Base-by-base conservation (phyloP, 1,284 basidiomycete genomes). In the Cutaneotrichosporon daszewskae region DNA sequence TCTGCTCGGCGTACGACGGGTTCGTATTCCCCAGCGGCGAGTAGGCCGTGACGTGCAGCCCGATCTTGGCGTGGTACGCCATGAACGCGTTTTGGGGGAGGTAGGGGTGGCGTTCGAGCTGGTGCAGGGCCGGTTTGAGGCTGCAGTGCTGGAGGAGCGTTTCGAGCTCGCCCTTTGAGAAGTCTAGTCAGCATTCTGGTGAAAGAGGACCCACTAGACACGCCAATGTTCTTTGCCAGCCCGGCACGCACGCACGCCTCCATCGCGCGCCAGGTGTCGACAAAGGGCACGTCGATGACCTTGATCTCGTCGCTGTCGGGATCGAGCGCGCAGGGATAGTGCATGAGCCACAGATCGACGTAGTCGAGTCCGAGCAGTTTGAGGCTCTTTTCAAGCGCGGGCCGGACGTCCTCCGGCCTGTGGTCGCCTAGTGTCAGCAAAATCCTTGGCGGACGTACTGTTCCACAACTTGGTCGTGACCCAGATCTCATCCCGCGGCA, bases 11-110 rank as follows among this genome's bases (percentile, higher is more conserved):
- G 37, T 43, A 57, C 2, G 54, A 53, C 2, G 54, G 51, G 41
- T 53, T 53, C 17, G 54, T 56, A 29, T 86, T 84, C 13, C 87
- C 88, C 2, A 90, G 77, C 6, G 87, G 86, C 48, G 81, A 83
- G 74, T 89, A 91, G 0, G 87, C 85, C 8, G 85, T 85, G 44
- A 88, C 68, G 52, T 85, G 79, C 57, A 90, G 86, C 9, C 50
- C 55, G 17, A 48, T 49, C 27, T 43, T 36, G 20, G 35, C 37
- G 40, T 52, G 49, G 22, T 31, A 83, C 71, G 80, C 72, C 40
- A 85, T 64, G 24, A 89, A 75, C 47, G 85, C 82, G 0, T 82
- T 81, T 60, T 90, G 86, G 13, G 87, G 84, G 58, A 83, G 80
- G 75, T 78, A 84, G 61, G 77, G 84, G 69, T 76, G 86, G 23